Evolutionary conservation across 139 green algal genomes (phyloP).

Genomic region (Astrephomene gubernaculifera): DNA sequence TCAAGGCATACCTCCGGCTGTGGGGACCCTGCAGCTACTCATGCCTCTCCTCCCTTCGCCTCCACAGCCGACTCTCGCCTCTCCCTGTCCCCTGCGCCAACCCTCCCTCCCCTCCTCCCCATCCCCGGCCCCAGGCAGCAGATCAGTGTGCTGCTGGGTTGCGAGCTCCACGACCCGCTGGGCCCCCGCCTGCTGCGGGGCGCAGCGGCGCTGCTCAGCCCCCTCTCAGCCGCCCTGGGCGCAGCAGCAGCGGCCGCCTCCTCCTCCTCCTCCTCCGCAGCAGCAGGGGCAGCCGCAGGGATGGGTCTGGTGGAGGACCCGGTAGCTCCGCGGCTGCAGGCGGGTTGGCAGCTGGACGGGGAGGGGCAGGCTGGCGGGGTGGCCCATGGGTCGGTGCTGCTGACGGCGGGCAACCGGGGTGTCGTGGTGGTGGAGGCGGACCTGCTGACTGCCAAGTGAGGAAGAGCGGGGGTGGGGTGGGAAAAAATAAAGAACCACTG

Average conservation of each 20-base stretch:
- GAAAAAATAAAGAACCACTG: too few species aligned
- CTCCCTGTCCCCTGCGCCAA: too few species aligned
- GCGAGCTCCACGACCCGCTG: slow-evolving; percentile 4
- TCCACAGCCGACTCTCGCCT: too few species aligned
- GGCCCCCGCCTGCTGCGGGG: slow-evolving; percentile 18
- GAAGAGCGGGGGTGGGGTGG: neutral
- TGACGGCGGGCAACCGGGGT: slow-evolving; percentile 17
- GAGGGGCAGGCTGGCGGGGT: neutral
- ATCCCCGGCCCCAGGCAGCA: neutral
- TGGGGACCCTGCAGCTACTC: too few species aligned
- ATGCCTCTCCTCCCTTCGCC: too few species aligned
- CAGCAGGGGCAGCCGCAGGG: too few species aligned
- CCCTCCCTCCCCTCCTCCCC: neutral
- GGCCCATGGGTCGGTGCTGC: slow-evolving; percentile 23
- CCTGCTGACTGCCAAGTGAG: slow-evolving; percentile 21
- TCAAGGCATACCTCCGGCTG: too few species aligned
- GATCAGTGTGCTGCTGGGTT: slow-evolving; percentile 20
- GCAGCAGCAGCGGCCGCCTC: neutral
- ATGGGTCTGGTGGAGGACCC: slow-evolving; percentile 22
- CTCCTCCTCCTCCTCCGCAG: too few species aligned
- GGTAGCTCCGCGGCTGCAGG: slow-evolving; percentile 14
- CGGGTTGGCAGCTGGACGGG: neutral
- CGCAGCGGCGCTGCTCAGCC: slow-evolving; percentile 1
- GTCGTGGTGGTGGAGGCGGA: slow-evolving; percentile 33
- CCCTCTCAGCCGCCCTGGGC: neutral